Base-by-base conservation (phyloP, 768 basidiomycete species). In the Lepiota venenata region DNA sequence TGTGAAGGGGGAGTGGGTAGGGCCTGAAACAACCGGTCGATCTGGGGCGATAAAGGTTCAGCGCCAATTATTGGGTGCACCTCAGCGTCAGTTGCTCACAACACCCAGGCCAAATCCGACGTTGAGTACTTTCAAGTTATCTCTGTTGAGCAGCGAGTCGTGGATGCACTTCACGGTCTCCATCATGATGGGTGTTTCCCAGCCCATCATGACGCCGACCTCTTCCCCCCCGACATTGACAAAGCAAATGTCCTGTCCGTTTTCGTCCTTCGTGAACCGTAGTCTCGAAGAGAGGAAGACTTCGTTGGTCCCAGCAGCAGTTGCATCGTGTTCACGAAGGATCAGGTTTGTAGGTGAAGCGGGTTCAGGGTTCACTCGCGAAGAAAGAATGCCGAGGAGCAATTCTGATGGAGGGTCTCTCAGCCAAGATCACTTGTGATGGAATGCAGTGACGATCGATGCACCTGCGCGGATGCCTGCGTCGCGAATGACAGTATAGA, bases 131-230 rank as follows among this genome's bases (percentile, higher is more conserved):
- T 78, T 86, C 27, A 94, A 72, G 5, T 79, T 74, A 25, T 69
- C 60, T 0, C 68, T 64, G 42, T 77, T 75, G 36, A 76, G 74
- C 60, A 87, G 82, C 50, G 67, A 74, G 12, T 64, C 62, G 57
- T 83, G 86, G 58, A 98, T 74, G 49, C 71, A 68, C 50, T 76
- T 66, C 16, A 92, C 93, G 4, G 94, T 96, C 62, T 83, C 78
- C 55, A 75, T 67, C 97, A 98, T 98, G 63, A 98, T 91, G 7
- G 71, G 78, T 42, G 72, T 71, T 68, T 99, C 97, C 97, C 97
- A 99, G 1, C 94, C 93, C 97, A 99, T 99, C 97, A 99, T 99
- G 4, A 99, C 96, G 11, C 93, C 93, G n/a, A 95, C 81, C 56
- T 93, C 88, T 59, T 87, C 86, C 25, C 83, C 83, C 12, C 75